Evolutionary conservation across 352 stramenopile genomes (phyloP).

Genomic region (Pythium aquatile): DNA sequence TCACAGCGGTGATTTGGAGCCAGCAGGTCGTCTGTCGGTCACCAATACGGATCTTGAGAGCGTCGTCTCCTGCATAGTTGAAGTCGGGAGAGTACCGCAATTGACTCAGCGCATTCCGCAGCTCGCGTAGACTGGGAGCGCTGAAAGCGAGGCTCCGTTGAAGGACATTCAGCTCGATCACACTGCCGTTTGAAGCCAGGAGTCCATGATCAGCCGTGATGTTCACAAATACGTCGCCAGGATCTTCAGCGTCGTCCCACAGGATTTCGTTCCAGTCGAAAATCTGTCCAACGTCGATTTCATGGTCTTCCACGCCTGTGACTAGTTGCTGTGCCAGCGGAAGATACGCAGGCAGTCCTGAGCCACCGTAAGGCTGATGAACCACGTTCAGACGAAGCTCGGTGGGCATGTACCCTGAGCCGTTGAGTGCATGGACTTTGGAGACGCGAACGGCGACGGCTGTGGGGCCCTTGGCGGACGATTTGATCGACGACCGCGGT

Average conservation of each 20-base stretch:
- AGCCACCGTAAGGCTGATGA: not conserved
- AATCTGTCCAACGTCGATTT: not conserved
- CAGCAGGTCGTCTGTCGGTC: not conserved
- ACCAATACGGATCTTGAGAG: not conserved
- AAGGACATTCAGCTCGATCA: not conserved
- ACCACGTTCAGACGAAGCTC: not conserved
- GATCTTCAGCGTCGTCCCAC: not conserved
- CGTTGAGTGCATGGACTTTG: not conserved
- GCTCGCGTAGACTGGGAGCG: not conserved
- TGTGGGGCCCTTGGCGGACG: not conserved
- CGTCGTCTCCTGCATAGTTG: conserved; percentile 13
- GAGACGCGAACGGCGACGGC: not conserved
- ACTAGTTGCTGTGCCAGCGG: not conserved
- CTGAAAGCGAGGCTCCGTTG: not conserved
- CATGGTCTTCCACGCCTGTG: not conserved
- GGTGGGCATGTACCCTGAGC: not conserved
- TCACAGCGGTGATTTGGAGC: conserved; percentile 24
- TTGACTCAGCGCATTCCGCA: conserved; percentile 4
- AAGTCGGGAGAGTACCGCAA: conserved; percentile 5
- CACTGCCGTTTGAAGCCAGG: conserved; percentile 1
- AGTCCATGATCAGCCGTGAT: conserved; percentile 2
- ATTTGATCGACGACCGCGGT: not conserved
- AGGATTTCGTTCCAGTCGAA: not conserved
- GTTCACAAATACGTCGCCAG: not conserved
- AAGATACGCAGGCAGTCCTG: not conserved